Evolutionary conservation across 2,329 filamentous ascomycete species (phyloP).

Genomic region (Dothistroma pini): DNA sequence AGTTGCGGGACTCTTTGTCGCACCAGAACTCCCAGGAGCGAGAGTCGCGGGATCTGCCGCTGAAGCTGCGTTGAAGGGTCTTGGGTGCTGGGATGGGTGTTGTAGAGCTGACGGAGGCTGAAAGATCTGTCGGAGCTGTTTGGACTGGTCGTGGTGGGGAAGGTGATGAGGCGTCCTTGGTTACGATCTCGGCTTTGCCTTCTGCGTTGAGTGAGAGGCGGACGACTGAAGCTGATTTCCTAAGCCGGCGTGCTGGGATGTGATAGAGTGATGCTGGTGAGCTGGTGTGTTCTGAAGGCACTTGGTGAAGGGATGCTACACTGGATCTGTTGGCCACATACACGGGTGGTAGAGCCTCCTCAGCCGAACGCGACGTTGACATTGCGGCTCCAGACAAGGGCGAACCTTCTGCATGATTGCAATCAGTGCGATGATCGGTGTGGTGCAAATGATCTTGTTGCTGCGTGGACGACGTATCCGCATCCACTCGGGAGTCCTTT

Average conservation of each 20-base stretch:
- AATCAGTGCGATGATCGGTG: background rate
- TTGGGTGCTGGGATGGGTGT: conserved; percentile 33
- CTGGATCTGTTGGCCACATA: conserved; percentile 47
- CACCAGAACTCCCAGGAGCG: conserved; percentile 90
- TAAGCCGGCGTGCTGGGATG: conserved; percentile 17
- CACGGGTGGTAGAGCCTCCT: conserved; percentile 13
- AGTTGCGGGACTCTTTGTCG: conserved; percentile 73
- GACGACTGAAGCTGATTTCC: conserved; percentile 51
- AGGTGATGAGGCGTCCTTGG: conserved; percentile 64
- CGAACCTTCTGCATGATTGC: background rate
- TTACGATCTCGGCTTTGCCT: conserved; percentile 83
- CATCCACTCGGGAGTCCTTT: background rate
- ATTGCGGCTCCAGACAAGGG: background rate
- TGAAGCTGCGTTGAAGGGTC: conserved; percentile 51
- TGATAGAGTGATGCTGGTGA: background rate
- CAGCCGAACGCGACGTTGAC: background rate
- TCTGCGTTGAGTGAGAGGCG: conserved; percentile 81
- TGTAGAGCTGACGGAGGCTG: background rate
- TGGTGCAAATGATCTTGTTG: background rate
- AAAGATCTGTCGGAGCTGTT: background rate
- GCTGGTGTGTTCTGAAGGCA: conserved; percentile 9
- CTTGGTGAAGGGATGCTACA: conserved; percentile 36
- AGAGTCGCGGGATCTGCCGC: conserved; percentile 73
- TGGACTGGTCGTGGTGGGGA: conserved; percentile 54
- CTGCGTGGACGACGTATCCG: background rate